Evolutionary conservation across 441 rosid species (phyloP).

Genomic region (Hura crepitans): DNA sequence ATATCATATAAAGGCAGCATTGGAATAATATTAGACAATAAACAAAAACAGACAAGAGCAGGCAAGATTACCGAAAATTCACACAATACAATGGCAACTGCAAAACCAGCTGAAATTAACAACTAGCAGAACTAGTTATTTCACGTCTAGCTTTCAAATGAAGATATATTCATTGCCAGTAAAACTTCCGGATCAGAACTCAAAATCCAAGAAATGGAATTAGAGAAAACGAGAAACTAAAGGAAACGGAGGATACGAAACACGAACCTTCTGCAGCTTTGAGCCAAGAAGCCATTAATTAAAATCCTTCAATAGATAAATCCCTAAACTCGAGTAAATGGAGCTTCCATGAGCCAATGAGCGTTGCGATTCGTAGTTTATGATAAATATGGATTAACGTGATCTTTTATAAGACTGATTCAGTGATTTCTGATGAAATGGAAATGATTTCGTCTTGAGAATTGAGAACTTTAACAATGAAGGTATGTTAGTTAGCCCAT

Average conservation of each 20-base stretch:
- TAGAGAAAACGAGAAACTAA: neutral
- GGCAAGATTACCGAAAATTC: too few relatives aligned
- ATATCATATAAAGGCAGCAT: too few relatives aligned
- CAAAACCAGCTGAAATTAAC: too few relatives aligned
- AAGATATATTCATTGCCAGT: neutral
- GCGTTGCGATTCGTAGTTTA: neutral
- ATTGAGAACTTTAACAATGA: neutral
- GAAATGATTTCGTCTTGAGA: neutral
- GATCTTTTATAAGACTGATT: neutral
- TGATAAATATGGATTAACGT: neutral
- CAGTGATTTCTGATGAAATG: neutral
- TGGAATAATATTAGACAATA: too few relatives aligned
- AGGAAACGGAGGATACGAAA: slow-evolving; percentile 9
- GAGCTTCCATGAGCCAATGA: slow-evolving; percentile 42
- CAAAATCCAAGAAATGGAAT: neutral
- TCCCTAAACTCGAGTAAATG: slow-evolving; percentile 35
- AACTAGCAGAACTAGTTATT: neutral
- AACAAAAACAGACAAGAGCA: too few relatives aligned
- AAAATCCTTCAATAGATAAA: slow-evolving; percentile 23
- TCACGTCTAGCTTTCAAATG: neutral
- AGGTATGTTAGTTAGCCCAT: neutral
- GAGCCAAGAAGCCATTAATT: slow-evolving; percentile 89
- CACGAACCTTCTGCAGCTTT: slow-evolving; percentile 94
- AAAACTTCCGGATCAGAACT: neutral
- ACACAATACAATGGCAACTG: too few relatives aligned